Conservation (phyloP, 352 stramenopile species). For the Pythium volutum region DNA sequence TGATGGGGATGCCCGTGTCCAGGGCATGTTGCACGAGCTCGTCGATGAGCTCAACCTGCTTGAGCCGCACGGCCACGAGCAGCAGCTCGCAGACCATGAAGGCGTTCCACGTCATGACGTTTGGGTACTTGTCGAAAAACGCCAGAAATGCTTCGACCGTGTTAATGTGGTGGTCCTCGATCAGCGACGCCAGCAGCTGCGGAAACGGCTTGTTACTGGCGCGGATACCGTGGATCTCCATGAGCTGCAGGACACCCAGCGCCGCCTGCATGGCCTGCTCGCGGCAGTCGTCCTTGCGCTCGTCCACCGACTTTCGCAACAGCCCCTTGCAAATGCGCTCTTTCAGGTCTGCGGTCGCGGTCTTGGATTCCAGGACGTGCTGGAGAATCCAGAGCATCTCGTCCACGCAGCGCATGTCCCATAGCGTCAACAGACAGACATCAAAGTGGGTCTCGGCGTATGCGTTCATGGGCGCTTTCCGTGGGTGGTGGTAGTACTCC, state of each 20-base stretch:
- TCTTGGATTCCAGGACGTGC: slow-evolving; percentile 40
- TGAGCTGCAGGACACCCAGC: slow-evolving; percentile 49
- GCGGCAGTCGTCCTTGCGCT: slow-evolving; percentile 35
- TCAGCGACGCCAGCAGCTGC: slow-evolving; percentile 38
- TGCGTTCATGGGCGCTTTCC: slow-evolving; percentile 32
- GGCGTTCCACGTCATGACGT: slow-evolving; percentile 59
- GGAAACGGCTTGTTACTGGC: slow-evolving; percentile 49
- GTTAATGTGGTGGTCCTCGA: slow-evolving; percentile 29
- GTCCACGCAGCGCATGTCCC: slow-evolving; percentile 34
- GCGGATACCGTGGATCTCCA: slow-evolving; percentile 53
- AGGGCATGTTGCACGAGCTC: slow-evolving; percentile 58
- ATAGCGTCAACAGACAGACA: slow-evolving; percentile 61
- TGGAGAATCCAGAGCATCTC: slow-evolving; percentile 59
- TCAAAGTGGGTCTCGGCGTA: slow-evolving; percentile 68
- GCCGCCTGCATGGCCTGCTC: slow-evolving; percentile 33
- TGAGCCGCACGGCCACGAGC: slow-evolving; percentile 44
- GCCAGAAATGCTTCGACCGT: slow-evolving; percentile 38
- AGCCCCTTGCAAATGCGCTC: slow-evolving; percentile 61
- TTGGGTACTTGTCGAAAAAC: slow-evolving; percentile 46
- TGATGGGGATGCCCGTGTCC: slow-evolving; percentile 63
- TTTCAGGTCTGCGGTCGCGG: slow-evolving; percentile 41
- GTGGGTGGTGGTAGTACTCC: slow-evolving; percentile 50
- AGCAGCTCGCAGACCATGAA: slow-evolving; percentile 67
- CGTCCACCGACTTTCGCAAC: slow-evolving; percentile 43
- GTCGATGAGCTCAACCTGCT: slow-evolving; percentile 55